Evolutionary conservation across 1,139 yeast genomes (phyloP).

Genomic region (Candida frijolesensis): DNA sequence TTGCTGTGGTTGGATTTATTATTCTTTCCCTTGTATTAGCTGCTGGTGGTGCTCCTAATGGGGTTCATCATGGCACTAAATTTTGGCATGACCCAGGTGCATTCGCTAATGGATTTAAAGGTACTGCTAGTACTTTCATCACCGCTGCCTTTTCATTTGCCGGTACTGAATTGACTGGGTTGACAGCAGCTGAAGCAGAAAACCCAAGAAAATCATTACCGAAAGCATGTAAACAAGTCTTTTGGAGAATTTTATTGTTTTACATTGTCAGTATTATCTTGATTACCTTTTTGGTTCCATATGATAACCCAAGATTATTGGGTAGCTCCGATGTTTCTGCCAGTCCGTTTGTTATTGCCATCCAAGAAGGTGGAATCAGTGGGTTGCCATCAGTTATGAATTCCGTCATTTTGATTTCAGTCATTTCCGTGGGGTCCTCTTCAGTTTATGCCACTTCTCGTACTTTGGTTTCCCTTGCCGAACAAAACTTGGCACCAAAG

Average conservation of each 20-base stretch:
- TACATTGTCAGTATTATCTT: constrained; percentile 41
- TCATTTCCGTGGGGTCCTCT: constrained; percentile 51
- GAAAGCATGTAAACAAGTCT: constrained; percentile 45
- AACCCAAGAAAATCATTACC: constrained; percentile 43
- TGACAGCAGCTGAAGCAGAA: constrained; percentile 43
- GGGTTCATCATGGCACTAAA: constrained; percentile 37
- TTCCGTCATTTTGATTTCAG: constrained; percentile 51
- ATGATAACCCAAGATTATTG: constrained; percentile 29
- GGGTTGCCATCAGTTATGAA: constrained; percentile 58
- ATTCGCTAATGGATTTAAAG: constrained; percentile 47
- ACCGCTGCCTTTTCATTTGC: constrained; percentile 48
- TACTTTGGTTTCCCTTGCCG: constrained; percentile 34
- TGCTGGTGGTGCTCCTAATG: constrained; percentile 42
- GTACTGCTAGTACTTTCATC: constrained; percentile 42
- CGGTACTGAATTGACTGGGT: constrained; percentile 44
- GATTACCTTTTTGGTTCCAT: constrained; percentile 42
- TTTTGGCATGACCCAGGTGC: constrained; percentile 46
- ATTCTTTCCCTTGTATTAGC: constrained; percentile 43
- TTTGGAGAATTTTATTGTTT: constrained; percentile 47
- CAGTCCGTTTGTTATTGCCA: constrained; percentile 53
- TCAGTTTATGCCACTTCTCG: constrained; percentile 37
- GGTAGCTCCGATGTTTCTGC: constrained; percentile 32
- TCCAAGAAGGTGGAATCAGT: constrained; percentile 51
- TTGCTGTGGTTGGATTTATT: constrained; percentile 43
- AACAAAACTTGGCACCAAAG: constrained; percentile 36